Evolutionary conservation across 1,284 basidiomycete genomes (phyloP), one percentile per base, ranked within the genome.

Genomic region (Trichosporon inkin): DNA sequence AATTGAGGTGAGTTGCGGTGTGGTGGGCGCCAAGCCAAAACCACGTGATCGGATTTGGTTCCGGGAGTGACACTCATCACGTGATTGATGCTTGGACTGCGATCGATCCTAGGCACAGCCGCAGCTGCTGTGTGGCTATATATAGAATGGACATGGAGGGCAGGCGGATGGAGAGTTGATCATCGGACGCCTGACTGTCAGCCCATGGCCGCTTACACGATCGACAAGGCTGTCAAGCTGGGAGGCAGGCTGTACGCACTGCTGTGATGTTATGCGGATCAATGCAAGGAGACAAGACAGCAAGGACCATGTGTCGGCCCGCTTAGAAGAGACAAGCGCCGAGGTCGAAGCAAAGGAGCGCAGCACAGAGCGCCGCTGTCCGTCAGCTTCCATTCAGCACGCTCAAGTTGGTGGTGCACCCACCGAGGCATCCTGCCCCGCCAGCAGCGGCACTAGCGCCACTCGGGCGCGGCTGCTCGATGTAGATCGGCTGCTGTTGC

Each of bases 261-360:
- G 28, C 8, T 32, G 28, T 11, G 41, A 11, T 11, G 13, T 24
- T 47, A 17, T 32, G 32, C 24, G 24, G 7, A 16, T 16, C 41
- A 14, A 47, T 47, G 41, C 41, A 14, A 53, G 8, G 41, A 47
- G 24, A 16, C 41, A 13, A 47, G 11, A 14, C 41, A 16, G 24
- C 10, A 14, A 22, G 41, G 11, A 13, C 13, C 14, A 3, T 22
- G 19, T 11, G 19, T 10, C 16, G 41, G 41, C 16, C 14, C 41
- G 55, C 32, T 53, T 63, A 63, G 62, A 63, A 63, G n/a, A 63
- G 56, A 39, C 58, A 60, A 19, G 58, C 56, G 44, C 58, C 62
- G 38, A 60, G 62, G 53, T 63, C 58, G 56, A 62, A 55, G 20
- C 53, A 57, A 24, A 55, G 56, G 7, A 53, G 51, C 32, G 51